phyloP scores from a whole-genome alignment of 2,329 filamentous ascomycete species.

The Purpureocillium lavendulum region DNA sequence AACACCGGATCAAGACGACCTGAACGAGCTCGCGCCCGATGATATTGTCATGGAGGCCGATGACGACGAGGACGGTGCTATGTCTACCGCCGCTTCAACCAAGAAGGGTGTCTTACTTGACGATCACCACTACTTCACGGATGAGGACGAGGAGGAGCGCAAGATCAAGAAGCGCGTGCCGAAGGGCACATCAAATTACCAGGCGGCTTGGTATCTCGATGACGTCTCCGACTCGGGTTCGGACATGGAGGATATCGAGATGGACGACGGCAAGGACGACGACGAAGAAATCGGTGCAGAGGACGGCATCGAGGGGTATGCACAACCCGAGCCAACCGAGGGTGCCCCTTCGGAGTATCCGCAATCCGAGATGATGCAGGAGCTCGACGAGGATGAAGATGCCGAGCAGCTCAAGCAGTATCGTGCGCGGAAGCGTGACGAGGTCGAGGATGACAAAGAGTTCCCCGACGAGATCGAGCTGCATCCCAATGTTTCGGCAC shows the following conservation, averaged over 20 bases:
- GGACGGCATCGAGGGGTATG: conserved; percentile 70
- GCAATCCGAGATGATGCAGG: conserved; percentile 85
- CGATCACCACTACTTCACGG: conserved; percentile 96
- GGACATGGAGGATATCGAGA: conserved; percentile 63
- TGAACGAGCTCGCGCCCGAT: conserved; percentile 79
- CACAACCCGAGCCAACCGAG: conserved; percentile 62
- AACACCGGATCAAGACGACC: conserved; percentile 71
- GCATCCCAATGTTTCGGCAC: conserved; percentile 75
- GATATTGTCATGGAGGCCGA: conserved; percentile 61
- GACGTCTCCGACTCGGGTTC: conserved; percentile 79
- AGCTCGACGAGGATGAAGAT: conserved; percentile 73
- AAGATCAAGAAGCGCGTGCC: conserved; percentile 67
- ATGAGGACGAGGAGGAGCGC: conserved; percentile 54
- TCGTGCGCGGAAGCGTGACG: conserved; percentile 66
- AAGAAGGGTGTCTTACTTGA: conserved; percentile 89
- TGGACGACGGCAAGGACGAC: conserved; percentile 50
- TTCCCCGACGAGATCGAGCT: conserved; percentile 98
- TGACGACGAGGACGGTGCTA: conserved; percentile 46
- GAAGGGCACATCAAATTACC: conserved; percentile 87
- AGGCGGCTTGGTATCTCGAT: conserved; percentile 85
- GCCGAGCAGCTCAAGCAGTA: conserved; percentile 74
- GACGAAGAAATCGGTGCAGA: conserved; percentile 60
- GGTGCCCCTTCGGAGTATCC: conserved; percentile 81
- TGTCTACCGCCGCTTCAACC: conserved; percentile 28
- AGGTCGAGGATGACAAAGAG: conserved; percentile 83